These are phyloP conservation scores for Amylocarpus encephaloides DNA, from an alignment of 2,329 filamentous ascomycete species.

Conservation along the genomic window DNA sequence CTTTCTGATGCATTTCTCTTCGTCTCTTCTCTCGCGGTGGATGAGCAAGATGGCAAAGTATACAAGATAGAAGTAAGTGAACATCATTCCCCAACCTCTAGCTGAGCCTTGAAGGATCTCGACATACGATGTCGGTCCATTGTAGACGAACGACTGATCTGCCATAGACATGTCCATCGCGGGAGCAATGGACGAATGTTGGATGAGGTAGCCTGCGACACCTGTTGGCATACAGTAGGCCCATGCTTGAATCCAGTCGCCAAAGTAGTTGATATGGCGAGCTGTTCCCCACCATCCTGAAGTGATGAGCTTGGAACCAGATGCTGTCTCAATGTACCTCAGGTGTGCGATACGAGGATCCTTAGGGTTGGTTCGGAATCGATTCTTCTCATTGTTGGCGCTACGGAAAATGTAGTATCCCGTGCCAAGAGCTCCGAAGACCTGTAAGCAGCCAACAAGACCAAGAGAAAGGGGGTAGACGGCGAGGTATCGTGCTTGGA, in stretches of 20 bases:
- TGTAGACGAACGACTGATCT: slow-evolving; percentile 45
- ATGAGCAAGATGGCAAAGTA: slow-evolving; percentile 86
- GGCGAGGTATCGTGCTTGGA: slow-evolving; percentile 79
- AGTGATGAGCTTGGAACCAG: slow-evolving; percentile 72
- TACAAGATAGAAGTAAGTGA: slow-evolving; percentile 91
- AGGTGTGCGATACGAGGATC: slow-evolving; percentile 75
- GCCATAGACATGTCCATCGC: slow-evolving; percentile 43
- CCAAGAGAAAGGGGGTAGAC: slow-evolving; percentile 78
- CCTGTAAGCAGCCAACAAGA: slow-evolving; percentile 53
- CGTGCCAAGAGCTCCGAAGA: slow-evolving; percentile 59
- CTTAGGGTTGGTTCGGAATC: slow-evolving; percentile 79
- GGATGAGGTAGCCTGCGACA: slow-evolving; percentile 71
- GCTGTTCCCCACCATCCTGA: slow-evolving; percentile 92
- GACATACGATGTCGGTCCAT: slow-evolving; percentile 49
- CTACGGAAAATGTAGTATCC: slow-evolving; percentile 92
- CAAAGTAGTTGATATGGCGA: slow-evolving; percentile 92
- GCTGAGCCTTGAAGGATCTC: slow-evolving; percentile 66
- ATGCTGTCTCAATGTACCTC: slow-evolving; percentile 77
- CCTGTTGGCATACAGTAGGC: slow-evolving; percentile 83
- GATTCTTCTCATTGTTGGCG: slow-evolving; percentile 93
- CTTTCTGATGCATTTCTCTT: slow-evolving; percentile 85
- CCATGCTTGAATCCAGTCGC: slow-evolving; percentile 93
- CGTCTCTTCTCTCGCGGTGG: slow-evolving; percentile 80
- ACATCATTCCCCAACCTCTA: slow-evolving; percentile 74
- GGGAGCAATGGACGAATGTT: slow-evolving; percentile 42